Base-by-base conservation (phyloP, 2,329 filamentous ascomycete species). In the Aureobasidium sp. region DNA sequence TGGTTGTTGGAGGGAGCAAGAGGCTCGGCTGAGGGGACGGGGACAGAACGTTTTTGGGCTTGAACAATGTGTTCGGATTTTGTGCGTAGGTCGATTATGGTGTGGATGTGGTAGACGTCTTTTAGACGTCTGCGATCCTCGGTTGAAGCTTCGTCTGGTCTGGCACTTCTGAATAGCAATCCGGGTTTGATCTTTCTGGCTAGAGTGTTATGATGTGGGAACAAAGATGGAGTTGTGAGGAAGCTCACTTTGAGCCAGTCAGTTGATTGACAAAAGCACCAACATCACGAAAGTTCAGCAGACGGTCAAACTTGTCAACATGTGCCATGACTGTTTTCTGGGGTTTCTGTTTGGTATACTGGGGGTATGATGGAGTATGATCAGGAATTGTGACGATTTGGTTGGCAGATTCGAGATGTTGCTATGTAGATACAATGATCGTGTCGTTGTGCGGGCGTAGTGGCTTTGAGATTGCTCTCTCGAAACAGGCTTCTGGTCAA, bases 241-340 rank as follows among this genome's bases (percentile, higher is more conserved):
- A 32, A 51, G 17, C 71, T 60, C 71, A 83, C 83, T 74, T 77
- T 57, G 72, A 71, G 21, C 76, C 76, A 4, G 80, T 67, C 56
- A 77, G 77, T 22, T 69, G 63, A 61, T 90, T 90, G 60, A 88
- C 74, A 0, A 80, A 82, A 57, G 74, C 71, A 35, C 83, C 86
- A 38, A 90, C 83, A 73, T 91, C 87, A 54, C 88, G 81, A 64
- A 90, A 88, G 67, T 91, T 91, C 61, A 84, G 70, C 47, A 90
- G 75, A 49, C 76, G 77, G 55, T 83, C 74, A 59, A 85, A 66
- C 35, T n/a, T 62, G 50, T 44, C 39, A 19, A 27, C 27, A 14
- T 52, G 49, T 34, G 37, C 49, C 49, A 52, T 52, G 38, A n/a
- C 19, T 25, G 21, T 11, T 44, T n/a, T n/a, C n/a, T 34, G 16